These are phyloP conservation scores for Talaromyces adpressus DNA, from an alignment of 495 filamentous ascomycete species.

Conservation along the genomic window DNA sequence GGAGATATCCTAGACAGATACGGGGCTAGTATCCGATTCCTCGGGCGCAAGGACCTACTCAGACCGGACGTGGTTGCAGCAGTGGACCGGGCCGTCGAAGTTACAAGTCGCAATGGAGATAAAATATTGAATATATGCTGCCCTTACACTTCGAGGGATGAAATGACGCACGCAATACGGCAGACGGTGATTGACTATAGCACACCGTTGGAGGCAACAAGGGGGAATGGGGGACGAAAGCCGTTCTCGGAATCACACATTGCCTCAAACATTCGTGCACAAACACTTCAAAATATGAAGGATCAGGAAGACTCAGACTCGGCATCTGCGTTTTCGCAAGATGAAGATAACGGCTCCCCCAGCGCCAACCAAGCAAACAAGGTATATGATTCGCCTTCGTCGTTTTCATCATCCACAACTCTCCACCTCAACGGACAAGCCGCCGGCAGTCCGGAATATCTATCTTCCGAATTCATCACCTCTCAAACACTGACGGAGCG, in stretches of 20 bases:
- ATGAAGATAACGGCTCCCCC: slow-evolving; percentile 25
- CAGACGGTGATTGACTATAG: slow-evolving; percentile 79
- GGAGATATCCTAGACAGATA: slow-evolving; percentile 91
- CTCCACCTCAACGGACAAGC: slow-evolving; percentile 31
- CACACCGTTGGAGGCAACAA: slow-evolving; percentile 45
- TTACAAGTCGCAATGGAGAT: slow-evolving; percentile 76
- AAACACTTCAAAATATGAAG: slow-evolving; percentile 37
- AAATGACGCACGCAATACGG: slow-evolving; percentile 89
- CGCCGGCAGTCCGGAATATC: slow-evolving; percentile 27
- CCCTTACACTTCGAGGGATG: slow-evolving; percentile 91
- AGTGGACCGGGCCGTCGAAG: slow-evolving; percentile 70
- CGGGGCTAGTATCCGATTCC: slow-evolving; percentile 74
- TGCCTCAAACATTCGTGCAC: slow-evolving; percentile 66
- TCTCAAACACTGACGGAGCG: slow-evolving; percentile 68
- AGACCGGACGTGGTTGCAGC: slow-evolving; percentile 81
- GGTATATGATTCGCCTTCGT: slow-evolving; percentile 50
- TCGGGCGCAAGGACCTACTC: slow-evolving; percentile 75
- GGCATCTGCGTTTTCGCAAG: slow-evolving; percentile 25
- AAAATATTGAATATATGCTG: slow-evolving; percentile 93
- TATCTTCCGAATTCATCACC: slow-evolving; percentile 81
- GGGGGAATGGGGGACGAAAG: slow-evolving; percentile 31
- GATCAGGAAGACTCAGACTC: slow-evolving; percentile 32
- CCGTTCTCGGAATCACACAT: slow-evolving; percentile 85
- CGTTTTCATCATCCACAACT: slow-evolving; percentile 47
- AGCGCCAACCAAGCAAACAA: slow-evolving; percentile 20